A percentile compares a stretch with the other conserved stretches of the same genome.
Evolutionary conservation across 768 basidiomycete species (phyloP).

Genomic region (Tylopilus vinaceipallidus): DNA sequence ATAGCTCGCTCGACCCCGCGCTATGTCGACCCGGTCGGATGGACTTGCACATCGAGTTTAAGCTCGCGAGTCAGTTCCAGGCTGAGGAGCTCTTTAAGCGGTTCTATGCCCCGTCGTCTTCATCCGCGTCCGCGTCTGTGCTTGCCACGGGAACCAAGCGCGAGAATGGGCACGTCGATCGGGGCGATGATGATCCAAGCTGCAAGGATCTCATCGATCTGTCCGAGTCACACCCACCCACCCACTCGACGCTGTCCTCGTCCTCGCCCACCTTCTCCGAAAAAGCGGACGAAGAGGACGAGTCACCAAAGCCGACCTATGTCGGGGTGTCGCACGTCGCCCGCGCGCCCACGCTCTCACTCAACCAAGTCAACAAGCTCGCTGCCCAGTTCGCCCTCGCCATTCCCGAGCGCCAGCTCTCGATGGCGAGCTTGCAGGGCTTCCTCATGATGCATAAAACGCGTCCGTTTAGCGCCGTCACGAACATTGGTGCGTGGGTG

Average conservation of each 20-base stretch:
- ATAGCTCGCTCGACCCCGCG: constrained; percentile 66
- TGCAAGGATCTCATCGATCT: constrained; percentile 22
- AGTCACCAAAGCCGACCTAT: not conserved
- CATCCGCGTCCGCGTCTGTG: not conserved
- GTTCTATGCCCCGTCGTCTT: constrained; percentile 55
- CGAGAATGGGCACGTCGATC: not conserved
- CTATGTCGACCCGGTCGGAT: constrained; percentile 76
- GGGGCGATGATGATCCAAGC: not conserved
- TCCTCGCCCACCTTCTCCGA: constrained; percentile 9
- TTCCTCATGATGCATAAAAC: constrained; percentile 71
- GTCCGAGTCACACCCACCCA: not conserved
- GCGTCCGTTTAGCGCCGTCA: constrained; percentile 54
- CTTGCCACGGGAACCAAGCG: not conserved
- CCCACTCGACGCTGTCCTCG: not conserved
- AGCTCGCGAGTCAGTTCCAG: constrained; percentile 68
- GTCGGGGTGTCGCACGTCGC: constrained; percentile 28
- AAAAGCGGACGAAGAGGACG: constrained; percentile 13
- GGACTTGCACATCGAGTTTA: constrained; percentile 78
- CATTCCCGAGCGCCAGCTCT: constrained; percentile 46
- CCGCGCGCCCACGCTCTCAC: constrained; percentile 42
- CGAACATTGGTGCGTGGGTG: constrained; percentile 46
- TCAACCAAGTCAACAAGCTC: constrained; percentile 40
- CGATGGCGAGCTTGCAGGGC: constrained; percentile 48
- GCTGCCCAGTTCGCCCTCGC: constrained; percentile 53
- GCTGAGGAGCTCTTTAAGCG: constrained; percentile 60